Base-by-base conservation (phyloP, 169 alveolate genomes). In the Eimeria maxima region DNA sequence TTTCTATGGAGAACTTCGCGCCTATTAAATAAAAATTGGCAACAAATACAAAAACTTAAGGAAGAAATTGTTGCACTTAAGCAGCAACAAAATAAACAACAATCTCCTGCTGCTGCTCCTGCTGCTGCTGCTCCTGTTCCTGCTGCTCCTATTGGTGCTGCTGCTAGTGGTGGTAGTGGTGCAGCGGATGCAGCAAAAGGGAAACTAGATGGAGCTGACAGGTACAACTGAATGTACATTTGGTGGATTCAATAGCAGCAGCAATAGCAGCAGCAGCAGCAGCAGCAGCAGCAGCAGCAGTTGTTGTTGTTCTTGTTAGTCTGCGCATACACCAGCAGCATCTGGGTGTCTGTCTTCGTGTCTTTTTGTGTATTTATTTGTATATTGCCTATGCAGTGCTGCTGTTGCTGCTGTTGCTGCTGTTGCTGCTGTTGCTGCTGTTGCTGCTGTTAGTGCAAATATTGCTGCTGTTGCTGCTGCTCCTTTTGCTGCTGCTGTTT, bases 1-100 rank as follows among this genome's bases (percentile, higher is more conserved):
- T 80, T 80, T n/a, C 69, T 80, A 4, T 80, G 90, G 90, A 71
- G 90, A 14, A 45, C 69, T 71, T 33, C 69, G 44, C 45, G 53
- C 10, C 90, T 80, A 27, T 38, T 80, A 47, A 67, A 67, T 33
- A 16, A 42, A 20, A 65, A 80, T 44, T 80, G 90, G 90, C 90
- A 80, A 67, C 69, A 63, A 22, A 80, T 80, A 20, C 69, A 80
- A 57, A 67, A 22, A 0, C 90, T 80, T 5, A 80, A 80, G 63
- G 90, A 65, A 18, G 84, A 74, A 50, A n/a, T 80, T 20, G 44
- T 27, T 6, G 14, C 7, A 0, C 69, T 45, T n/a, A 38, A 44
- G 69, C 89, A 74, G 55, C 55, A 74, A 47, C 5, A 67, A 10
- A 22, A 67, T 44, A 57, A 74, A 47, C 86, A 74, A 27, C 33